A percentile compares a stretch with the other conserved stretches of the same genome.
These are phyloP conservation scores for Eucommia ulmoides DNA, from an alignment of 257 asterid genomes.

Conservation along the genomic window DNA sequence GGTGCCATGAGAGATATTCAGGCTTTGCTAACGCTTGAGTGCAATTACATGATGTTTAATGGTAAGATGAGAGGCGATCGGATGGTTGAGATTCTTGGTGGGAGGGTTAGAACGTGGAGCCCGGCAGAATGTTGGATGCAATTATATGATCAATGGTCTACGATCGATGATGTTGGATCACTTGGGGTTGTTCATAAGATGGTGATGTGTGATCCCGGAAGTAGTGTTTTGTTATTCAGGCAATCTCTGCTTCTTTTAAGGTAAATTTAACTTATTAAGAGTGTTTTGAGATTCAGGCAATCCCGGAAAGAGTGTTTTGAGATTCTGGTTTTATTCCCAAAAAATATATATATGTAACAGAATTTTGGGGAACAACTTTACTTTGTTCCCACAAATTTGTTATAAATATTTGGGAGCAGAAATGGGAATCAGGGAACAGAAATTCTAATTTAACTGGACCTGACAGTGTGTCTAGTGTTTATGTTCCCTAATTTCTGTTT, in stretches of 20 bases:
- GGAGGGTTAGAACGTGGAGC: slow-evolving; percentile 27
- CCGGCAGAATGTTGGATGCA: slow-evolving; percentile 54
- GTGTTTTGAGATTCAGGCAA: too few species aligned
- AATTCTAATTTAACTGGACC: too few species aligned
- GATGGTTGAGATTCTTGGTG: slow-evolving; percentile 29
- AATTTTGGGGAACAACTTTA: too few species aligned
- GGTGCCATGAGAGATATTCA: slow-evolving; percentile 35
- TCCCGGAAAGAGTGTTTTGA: too few species aligned
- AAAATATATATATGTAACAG: too few species aligned
- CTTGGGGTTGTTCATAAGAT: slow-evolving; percentile 36
- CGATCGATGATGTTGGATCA: slow-evolving; percentile 43
- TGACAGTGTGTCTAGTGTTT: too few species aligned
- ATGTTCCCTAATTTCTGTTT: too few species aligned
- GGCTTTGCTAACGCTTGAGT: slow-evolving; percentile 35
- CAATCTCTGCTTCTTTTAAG: slow-evolving; percentile 40
- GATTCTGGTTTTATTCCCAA: too few species aligned
- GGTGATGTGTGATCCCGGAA: slow-evolving; percentile 31
- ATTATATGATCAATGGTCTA: slow-evolving; percentile 38
- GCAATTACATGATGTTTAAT: slow-evolving; percentile 30
- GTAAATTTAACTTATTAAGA: too few species aligned
- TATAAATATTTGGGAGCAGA: too few species aligned
- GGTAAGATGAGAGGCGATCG: slow-evolving; percentile 38
- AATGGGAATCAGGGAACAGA: too few species aligned
- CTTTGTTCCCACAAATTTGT: too few species aligned
- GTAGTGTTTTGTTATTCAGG: slow-evolving; percentile 30